Conservation (phyloP, 2,329 filamentous ascomycete genomes). For the Fusarium tjaetaba region DNA sequence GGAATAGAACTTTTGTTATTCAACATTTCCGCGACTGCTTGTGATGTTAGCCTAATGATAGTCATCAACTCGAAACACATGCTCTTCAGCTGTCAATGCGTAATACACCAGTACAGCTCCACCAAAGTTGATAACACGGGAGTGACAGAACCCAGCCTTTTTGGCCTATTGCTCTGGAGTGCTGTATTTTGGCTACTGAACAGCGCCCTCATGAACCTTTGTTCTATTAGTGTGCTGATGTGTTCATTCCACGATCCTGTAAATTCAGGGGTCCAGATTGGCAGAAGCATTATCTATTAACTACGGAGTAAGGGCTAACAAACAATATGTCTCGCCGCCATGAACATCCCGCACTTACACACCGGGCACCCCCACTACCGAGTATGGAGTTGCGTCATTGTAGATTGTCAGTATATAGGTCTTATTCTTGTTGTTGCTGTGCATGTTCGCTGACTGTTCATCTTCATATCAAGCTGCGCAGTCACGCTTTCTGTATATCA, state of each 20-base stretch:
- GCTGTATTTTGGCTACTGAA: background rate
- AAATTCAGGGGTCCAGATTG: background rate
- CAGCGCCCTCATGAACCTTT: background rate
- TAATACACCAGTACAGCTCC: background rate
- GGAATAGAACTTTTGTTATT: background rate
- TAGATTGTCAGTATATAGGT: background rate
- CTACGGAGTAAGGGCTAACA: background rate
- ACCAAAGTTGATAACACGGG: background rate
- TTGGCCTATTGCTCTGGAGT: background rate
- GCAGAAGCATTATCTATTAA: background rate
- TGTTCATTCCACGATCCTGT: background rate
- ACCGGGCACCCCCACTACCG: background rate
- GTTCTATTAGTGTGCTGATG: background rate
- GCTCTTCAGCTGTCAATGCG: background rate
- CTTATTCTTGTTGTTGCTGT: background rate
- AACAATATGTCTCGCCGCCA: background rate
- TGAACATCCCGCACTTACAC: background rate
- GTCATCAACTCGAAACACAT: background rate
- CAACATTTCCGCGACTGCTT: background rate
- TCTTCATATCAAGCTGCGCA: background rate
- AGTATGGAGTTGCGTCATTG: background rate
- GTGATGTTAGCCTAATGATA: background rate
- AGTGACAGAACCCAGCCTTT: background rate
- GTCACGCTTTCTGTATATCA: background rate
- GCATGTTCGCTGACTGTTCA: background rate